Conservation (phyloP, 345 rosid species). For the Eucalyptus sp. region DNA sequence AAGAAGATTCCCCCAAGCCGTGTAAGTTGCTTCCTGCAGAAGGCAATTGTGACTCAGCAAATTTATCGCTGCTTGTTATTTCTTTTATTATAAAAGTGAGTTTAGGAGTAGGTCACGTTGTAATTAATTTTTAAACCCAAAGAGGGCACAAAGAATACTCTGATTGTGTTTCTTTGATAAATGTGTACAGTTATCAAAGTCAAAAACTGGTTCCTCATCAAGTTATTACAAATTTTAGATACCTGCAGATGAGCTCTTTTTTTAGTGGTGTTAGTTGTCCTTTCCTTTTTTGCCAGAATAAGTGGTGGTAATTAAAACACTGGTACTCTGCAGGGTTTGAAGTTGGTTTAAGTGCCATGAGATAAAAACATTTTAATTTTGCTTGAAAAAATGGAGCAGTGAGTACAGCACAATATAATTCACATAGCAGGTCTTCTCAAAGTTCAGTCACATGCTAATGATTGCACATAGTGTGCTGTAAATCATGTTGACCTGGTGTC, state of each 20-base stretch:
- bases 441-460: background rate
- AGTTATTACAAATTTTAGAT: background rate
- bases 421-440: background rate
- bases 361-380: background rate
- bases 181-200: background rate
- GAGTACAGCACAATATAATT: background rate
- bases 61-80: background rate
- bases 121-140: background rate
- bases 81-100: background rate
- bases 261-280: background rate
- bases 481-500: background rate
- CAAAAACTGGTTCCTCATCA: background rate
- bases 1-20: conserved; percentile 95
- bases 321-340: background rate
- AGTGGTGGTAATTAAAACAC: background rate
- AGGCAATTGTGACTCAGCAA: background rate
- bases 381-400: background rate
- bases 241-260: background rate
- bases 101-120: background rate
- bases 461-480: background rate
- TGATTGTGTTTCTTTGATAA: background rate
- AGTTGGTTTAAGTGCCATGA: background rate
- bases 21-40: conserved; percentile 16
- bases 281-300: background rate
- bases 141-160: background rate